A percentile compares a stretch with the other conserved stretches of the same genome.
phyloP scores from a whole-genome alignment of 768 basidiomycete species.

The Pleurotus sapidus region DNA sequence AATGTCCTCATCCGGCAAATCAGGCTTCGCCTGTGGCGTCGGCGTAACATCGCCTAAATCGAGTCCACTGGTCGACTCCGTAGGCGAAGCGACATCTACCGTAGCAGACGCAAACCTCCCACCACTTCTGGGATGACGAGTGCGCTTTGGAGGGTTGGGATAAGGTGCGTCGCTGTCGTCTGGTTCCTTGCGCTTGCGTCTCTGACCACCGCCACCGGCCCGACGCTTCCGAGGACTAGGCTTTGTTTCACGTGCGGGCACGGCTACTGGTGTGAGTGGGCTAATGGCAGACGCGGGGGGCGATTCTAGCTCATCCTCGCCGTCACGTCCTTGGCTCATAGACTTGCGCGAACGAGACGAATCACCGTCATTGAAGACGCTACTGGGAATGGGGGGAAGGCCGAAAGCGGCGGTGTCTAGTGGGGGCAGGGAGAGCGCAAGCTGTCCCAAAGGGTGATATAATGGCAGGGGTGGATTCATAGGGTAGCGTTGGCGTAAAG shows the following conservation, averaged over 20 bases:
- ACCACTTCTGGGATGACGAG: conserved; percentile 49
- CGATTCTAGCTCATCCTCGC: conserved; percentile 12
- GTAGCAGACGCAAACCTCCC: not conserved
- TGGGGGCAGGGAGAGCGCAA: conserved; percentile 65
- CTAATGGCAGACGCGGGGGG: conserved; percentile 13
- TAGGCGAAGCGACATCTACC: conserved; percentile 40
- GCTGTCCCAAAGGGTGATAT: conserved; percentile 62
- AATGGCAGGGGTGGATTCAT: conserved; percentile 50
- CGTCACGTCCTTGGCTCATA: conserved; percentile 14
- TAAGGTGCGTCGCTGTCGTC: conserved; percentile 69
- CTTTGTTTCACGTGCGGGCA: conserved; percentile 33
- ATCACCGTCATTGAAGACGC: conserved; percentile 8
- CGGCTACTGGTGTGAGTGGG: conserved; percentile 27
- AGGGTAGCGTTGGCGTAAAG: conserved; percentile 19
- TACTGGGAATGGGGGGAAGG: conserved; percentile 40
- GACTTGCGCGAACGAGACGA: not conserved
- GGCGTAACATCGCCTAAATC: conserved; percentile 18
- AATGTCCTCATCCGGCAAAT: conserved; percentile 29
- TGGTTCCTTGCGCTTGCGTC: conserved; percentile 55
- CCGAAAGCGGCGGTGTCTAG: conserved; percentile 59
- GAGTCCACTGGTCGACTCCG: conserved; percentile 17
- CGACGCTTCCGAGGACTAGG: conserved; percentile 52
- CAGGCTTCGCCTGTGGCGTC: conserved; percentile 27
- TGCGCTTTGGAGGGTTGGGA: conserved; percentile 55
- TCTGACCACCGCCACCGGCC: conserved; percentile 40